Evolutionary conservation across 768 basidiomycete genomes (phyloP).

Genomic region (Pleurotus eryngii): DNA sequence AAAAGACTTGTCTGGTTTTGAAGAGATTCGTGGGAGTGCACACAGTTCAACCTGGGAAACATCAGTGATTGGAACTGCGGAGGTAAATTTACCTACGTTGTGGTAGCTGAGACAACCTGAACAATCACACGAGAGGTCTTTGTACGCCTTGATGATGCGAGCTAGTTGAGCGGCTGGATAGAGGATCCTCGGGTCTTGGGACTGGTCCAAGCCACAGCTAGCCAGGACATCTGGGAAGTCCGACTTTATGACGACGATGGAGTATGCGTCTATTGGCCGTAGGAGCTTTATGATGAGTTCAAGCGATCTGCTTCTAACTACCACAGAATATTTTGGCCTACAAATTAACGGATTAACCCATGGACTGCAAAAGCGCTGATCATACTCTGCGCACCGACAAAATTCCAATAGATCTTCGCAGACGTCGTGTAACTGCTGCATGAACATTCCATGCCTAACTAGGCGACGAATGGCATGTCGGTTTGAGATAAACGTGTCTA

Average conservation of each 20-base stretch:
- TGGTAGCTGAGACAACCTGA: not conserved
- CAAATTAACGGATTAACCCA: not conserved
- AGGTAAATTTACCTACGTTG: not conserved
- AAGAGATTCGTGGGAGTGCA: not conserved
- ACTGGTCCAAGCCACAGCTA: constrained; percentile 6
- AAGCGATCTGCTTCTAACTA: not conserved
- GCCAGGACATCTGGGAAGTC: constrained; percentile 11
- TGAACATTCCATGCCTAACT: not conserved
- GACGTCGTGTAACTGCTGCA: not conserved
- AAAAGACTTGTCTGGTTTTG: not conserved
- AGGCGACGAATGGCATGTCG: not conserved
- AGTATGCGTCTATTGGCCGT: not conserved
- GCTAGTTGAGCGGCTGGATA: not conserved
- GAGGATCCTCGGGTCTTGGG: constrained; percentile 16
- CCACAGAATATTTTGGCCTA: not conserved
- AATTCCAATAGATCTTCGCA: not conserved
- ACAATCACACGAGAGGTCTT: not conserved
- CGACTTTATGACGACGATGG: constrained; percentile 1
- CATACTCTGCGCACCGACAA: not conserved
- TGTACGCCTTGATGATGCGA: not conserved
- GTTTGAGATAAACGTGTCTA: not conserved
- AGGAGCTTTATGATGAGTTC: not conserved
- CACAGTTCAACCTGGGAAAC: not conserved
- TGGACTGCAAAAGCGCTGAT: not conserved
- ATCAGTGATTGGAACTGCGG: not conserved